These are phyloP conservation scores for Salpingoeca rosetta DNA, from an alignment of 78 protist species.

Conservation along the genomic window DNA sequence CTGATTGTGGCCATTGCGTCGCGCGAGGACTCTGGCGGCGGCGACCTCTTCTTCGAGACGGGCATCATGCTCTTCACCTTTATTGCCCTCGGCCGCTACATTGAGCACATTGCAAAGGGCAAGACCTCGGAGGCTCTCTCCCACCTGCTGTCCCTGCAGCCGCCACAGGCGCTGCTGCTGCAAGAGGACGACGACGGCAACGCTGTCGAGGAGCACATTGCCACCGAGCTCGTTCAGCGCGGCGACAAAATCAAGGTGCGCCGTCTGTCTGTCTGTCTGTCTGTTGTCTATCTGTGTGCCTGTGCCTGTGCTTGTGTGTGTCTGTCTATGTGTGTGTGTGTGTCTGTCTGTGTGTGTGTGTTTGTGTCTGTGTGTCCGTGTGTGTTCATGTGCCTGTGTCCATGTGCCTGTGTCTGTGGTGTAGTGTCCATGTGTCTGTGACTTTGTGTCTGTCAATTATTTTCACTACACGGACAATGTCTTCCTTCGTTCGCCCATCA, in stretches of 20 bases:
- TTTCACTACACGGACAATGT: no score
- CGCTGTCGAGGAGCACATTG: not conserved
- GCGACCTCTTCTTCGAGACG: conserved; percentile 41
- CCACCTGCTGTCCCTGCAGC: conserved; percentile 46
- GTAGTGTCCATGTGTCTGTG: no score
- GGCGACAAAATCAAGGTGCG: not conserved
- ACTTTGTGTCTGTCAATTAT: no score
- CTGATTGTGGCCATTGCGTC: conserved; percentile 16
- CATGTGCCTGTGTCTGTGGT: no score
- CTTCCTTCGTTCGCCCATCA: no score
- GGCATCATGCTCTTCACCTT: conserved; percentile 69
- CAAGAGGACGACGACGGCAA: not conserved
- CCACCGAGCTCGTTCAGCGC: not conserved
- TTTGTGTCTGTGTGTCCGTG: no score
- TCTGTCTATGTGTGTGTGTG: not conserved
- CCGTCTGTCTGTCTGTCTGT: not conserved
- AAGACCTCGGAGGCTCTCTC: conserved; percentile 67
- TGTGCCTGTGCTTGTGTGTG: no score
- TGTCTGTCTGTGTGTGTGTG: no score
- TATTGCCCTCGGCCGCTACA: conserved; percentile 68
- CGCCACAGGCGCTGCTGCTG: conserved; percentile 34
- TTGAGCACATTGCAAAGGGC: conserved; percentile 81
- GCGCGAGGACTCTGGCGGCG: not conserved
- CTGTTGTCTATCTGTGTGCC: no score
- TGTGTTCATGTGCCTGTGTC: no score